A percentile compares a stretch with the other conserved stretches of the same genome.
These are phyloP conservation scores for Baudoinia panamericana DNA, from an alignment of 495 filamentous ascomycete species.

Conservation along the genomic window DNA sequence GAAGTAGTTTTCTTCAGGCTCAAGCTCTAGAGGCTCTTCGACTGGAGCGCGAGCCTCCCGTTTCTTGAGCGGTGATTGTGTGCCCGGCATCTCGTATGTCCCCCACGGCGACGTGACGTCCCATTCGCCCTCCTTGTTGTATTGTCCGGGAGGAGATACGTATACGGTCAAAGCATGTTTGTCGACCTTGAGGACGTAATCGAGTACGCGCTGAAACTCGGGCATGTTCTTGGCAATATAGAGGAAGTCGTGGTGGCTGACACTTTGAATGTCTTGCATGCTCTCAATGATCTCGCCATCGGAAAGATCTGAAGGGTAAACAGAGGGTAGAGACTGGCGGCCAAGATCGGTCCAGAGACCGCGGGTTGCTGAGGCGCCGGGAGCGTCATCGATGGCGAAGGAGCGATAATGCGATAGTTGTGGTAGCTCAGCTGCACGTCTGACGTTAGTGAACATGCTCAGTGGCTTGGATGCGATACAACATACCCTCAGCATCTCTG, in stretches of 20 bases:
- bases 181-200: not conserved
- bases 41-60: conserved; percentile 4
- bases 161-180: not conserved
- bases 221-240: not conserved
- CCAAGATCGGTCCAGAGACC: conserved; percentile 7
- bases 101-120: conserved; percentile 12
- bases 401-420: not conserved
- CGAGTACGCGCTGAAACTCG: not conserved
- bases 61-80: conserved; percentile 12
- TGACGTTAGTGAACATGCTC: not conserved
- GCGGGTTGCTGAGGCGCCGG: not conserved
- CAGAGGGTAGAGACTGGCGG: no score
- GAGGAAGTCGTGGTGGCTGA: not conserved
- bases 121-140: not conserved
- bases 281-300: not conserved
- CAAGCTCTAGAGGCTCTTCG: conserved; percentile 5
- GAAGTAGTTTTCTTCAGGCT: not conserved
- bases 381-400: conserved; percentile 1
- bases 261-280: not conserved
- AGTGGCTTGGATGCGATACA: not conserved
- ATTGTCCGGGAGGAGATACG: not conserved
- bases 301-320: not conserved
- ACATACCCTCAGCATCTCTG: not conserved
- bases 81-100: conserved; percentile 17
- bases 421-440: not conserved